Evolutionary conservation across 2,329 filamentous ascomycete genomes (phyloP), one percentile per base, ranked within the genome.

Genomic region (Pseudopyricularia javanii): DNA sequence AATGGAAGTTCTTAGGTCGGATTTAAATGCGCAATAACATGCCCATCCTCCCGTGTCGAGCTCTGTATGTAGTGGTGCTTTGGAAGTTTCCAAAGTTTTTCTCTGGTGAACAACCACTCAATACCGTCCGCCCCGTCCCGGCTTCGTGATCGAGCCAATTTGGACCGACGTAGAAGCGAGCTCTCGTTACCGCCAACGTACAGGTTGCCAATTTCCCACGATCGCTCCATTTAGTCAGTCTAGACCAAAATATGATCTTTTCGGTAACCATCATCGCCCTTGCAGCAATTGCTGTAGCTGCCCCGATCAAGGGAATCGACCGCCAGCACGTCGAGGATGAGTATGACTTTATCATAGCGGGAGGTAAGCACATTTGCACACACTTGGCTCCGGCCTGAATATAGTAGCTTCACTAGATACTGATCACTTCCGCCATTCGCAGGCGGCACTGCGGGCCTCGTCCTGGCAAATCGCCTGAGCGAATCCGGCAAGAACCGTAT

Each of bases 391-490:
- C 2, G 17, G 4, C 35, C 35, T 7, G 4, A 11, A 30, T 12
- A n/a, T n/a, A 15, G 7, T 12, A 9, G 26, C 8, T 2, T n/a
- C 15, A 22, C 6, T 12, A 17, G n/a, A 11, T n/a, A 30, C 26
- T 28, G 11, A 35, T 17, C 15, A 9, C 17, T 7, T 4, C 4
- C 24, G 30, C 14, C 24, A n/a, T 17, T 1, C 3, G n/a, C 40
- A 52, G 58, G 59, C 32, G 60, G 60, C 45, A 61, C 60, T 4
- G 60, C 59, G 20, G 60, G 60, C n/a, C 56, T 62, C 6, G 60
- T 62, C 11, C 56, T 62, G 7, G 60, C 59, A 3, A 60, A 61
- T 52, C 56, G 60, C 3, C 55, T 62, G 22, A 56, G 55, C 40
- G 60, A 62, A 49, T 59, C 58, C 7, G 58, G 58, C 14, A 56